Conservation (phyloP, 768 basidiomycete genomes). For the Amyloporia xantha region DNA sequence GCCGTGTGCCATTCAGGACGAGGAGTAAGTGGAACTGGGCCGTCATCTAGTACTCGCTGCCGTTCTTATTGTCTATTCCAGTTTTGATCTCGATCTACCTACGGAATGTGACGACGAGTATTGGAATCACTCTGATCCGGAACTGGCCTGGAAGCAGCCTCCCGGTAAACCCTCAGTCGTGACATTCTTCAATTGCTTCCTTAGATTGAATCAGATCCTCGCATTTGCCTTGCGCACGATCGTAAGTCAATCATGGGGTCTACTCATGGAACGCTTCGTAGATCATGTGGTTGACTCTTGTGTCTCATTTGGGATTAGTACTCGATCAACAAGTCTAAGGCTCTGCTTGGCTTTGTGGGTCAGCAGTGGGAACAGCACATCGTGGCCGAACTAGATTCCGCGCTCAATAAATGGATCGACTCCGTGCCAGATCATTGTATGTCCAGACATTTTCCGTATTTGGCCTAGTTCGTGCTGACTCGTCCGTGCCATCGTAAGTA, state of each 20-base stretch:
- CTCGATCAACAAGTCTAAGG: conserved; percentile 59
- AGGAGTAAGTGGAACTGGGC: conserved; percentile 47
- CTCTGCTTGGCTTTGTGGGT: conserved; percentile 44
- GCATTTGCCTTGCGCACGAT: conserved; percentile 66
- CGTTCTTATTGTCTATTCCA: conserved; percentile 18
- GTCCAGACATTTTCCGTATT: conserved; percentile 17
- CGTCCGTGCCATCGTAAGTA: conserved; percentile 14
- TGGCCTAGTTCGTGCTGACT: neutral
- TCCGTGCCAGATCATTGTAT: conserved; percentile 61
- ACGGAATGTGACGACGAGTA: conserved; percentile 79
- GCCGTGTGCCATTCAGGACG: conserved; percentile 68
- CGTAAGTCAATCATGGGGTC: conserved; percentile 34
- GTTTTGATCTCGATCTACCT: conserved; percentile 71
- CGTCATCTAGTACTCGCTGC: neutral
- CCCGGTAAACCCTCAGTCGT: conserved; percentile 48
- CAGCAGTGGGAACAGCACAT: conserved; percentile 51
- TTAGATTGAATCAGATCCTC: conserved; percentile 63
- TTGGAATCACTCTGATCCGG: conserved; percentile 57
- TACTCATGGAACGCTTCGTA: too few species aligned
- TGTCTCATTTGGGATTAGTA: conserved; percentile 44
- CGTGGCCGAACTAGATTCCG: conserved; percentile 59
- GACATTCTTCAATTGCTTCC: conserved; percentile 54
- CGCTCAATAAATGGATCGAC: conserved; percentile 68
- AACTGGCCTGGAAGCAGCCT: conserved; percentile 60
- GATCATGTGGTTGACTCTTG: neutral